These are phyloP conservation scores for Botryotinia convoluta DNA, from an alignment of 2,329 filamentous ascomycete species.

Conservation along the genomic window DNA sequence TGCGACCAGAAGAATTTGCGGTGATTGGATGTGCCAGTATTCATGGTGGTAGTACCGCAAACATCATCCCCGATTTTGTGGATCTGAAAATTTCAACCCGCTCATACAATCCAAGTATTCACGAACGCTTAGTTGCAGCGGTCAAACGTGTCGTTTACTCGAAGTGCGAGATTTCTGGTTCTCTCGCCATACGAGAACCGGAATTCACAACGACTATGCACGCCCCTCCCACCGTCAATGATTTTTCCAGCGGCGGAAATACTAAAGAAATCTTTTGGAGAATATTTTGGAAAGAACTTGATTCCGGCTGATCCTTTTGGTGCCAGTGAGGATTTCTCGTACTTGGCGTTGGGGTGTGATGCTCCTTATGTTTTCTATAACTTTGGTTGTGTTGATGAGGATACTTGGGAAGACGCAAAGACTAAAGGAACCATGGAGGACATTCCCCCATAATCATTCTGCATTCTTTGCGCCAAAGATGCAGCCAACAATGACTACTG, in stretches of 20 bases:
- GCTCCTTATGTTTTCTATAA: background rate
- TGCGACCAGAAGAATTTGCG: conserved; percentile 42
- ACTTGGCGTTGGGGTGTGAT: conserved; percentile 42
- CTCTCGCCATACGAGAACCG: conserved; percentile 37
- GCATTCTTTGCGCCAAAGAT: conserved; percentile 57
- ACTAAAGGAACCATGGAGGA: too few species aligned
- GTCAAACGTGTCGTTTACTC: conserved; percentile 49
- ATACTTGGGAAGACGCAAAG: background rate
- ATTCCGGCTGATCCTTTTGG: conserved; percentile 17
- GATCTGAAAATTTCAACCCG: conserved; percentile 44
- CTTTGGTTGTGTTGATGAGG: background rate
- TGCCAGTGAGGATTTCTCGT: conserved; percentile 40
- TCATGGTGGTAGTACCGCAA: conserved; percentile 44
- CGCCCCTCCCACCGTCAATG: conserved; percentile 28
- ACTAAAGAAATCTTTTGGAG: conserved; percentile 28
- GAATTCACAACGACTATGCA: conserved; percentile 25
- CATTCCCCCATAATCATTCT: conserved; percentile 56
- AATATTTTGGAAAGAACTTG: conserved; percentile 24
- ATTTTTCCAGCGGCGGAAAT: conserved; percentile 21
- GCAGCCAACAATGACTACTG: conserved; percentile 54
- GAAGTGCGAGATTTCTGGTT: conserved; percentile 45
- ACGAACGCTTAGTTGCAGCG: conserved; percentile 39
- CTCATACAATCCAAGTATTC: conserved; percentile 37
- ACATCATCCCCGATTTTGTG: conserved; percentile 45
- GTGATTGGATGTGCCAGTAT: conserved; percentile 47